Evolutionary conservation across 1,139 yeast genomes (phyloP).

Genomic region (Debaryomyces coudertii): DNA sequence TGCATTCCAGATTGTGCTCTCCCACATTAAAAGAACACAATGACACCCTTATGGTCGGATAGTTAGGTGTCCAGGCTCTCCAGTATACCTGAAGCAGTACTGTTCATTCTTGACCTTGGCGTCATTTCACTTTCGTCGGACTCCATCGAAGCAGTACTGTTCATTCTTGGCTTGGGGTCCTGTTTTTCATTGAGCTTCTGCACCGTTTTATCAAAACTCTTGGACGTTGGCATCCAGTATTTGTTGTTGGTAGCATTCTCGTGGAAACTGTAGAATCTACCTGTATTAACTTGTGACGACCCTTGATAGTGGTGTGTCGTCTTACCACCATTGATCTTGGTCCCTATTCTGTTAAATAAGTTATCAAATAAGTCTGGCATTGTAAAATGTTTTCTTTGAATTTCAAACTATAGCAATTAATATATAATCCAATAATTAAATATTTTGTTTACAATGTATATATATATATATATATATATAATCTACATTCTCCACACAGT

Average conservation of each 20-base stretch:
- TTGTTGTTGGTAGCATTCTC: slow-evolving; percentile 40
- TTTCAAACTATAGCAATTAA: background rate
- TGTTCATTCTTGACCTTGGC: slow-evolving; percentile 21
- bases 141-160: slow-evolving; percentile 24
- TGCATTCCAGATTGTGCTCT: slow-evolving; percentile 12
- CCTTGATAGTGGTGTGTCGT: slow-evolving; percentile 34
- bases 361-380: slow-evolving; percentile 52
- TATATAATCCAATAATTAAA: background rate
- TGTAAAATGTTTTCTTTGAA: slow-evolving; percentile 1
- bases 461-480: no score
- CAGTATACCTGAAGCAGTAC: slow-evolving; percentile 17
- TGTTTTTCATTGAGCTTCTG: slow-evolving; percentile 7
- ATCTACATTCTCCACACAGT: background rate
- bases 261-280: slow-evolving; percentile 42
- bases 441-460: no score
- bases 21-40: slow-evolving; percentile 8
- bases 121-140: slow-evolving; percentile 13
- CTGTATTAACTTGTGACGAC: slow-evolving; percentile 41
- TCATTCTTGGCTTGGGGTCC: slow-evolving; percentile 23
- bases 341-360: slow-evolving; percentile 36
- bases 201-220: slow-evolving; percentile 8
- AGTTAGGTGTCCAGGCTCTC: slow-evolving; percentile 6
- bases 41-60: slow-evolving; percentile 7
- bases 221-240: slow-evolving; percentile 41
- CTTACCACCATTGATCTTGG: slow-evolving; percentile 40